Evolutionary conservation across 2,329 filamentous ascomycete species (phyloP).

Genomic region (Penicillium brevicompactum): DNA sequence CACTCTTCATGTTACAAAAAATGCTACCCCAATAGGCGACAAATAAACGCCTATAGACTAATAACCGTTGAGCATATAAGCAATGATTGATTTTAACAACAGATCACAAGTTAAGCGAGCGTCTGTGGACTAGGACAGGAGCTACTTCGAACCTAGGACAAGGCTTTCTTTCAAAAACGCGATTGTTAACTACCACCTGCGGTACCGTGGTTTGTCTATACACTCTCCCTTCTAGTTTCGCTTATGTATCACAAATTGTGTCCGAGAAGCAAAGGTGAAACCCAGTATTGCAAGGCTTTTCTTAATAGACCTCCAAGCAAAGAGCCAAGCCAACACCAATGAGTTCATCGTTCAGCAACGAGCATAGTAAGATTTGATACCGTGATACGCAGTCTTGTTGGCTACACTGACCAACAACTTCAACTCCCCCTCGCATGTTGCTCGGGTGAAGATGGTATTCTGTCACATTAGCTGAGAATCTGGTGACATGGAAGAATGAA

Average conservation of each 20-base stretch:
- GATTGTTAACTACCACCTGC: neutral
- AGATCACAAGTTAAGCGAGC: neutral
- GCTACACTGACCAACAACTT: too few relatives aligned
- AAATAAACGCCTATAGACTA: neutral
- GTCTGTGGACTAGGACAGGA: neutral
- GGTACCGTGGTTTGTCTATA: neutral
- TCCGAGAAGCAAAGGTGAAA: too few relatives aligned
- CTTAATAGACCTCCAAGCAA: too few relatives aligned
- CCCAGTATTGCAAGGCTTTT: too few relatives aligned
- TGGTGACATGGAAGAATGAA: neutral
- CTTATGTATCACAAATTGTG: too few relatives aligned
- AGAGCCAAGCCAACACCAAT: too few relatives aligned
- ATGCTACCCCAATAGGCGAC: neutral
- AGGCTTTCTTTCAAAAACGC: neutral
- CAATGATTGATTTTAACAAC: neutral
- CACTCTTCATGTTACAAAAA: neutral
- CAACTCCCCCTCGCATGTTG: too few relatives aligned
- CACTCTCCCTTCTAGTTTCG: neutral
- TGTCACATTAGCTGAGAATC: neutral
- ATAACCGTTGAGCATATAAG: neutral
- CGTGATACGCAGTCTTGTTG: too few relatives aligned
- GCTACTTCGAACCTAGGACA: neutral
- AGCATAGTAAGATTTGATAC: too few relatives aligned
- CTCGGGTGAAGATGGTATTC: too few relatives aligned
- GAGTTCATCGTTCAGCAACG: too few relatives aligned